phyloP scores from a whole-genome alignment of 108 stramenopile genomes.

The Fistulifera pelliculosa region DNA sequence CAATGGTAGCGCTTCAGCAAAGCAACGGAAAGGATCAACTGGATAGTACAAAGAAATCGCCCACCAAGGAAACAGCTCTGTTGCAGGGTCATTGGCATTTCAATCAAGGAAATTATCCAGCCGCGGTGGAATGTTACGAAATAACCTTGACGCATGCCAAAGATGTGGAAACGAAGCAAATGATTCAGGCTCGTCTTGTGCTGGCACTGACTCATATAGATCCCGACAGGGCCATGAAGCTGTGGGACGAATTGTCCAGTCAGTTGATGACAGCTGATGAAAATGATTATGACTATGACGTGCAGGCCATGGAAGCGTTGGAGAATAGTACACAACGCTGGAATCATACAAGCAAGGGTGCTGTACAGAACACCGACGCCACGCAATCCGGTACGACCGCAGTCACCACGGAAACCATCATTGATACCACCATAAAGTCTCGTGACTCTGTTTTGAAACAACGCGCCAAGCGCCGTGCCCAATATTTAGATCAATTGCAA shows the following conservation, averaged over 20 bases:
- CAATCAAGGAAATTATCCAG: constrained; percentile 38
- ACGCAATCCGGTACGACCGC: constrained; percentile 16
- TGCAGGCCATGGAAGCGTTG: constrained; percentile 54
- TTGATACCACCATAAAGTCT: constrained; percentile 5
- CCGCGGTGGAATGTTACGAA: constrained; percentile 48
- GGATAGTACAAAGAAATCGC: no score
- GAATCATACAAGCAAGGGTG: neutral
- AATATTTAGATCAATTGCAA: constrained; percentile 50
- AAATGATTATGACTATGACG: constrained; percentile 53
- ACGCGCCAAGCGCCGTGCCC: constrained; percentile 51
- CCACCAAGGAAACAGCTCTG: neutral
- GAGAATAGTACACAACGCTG: constrained; percentile 12
- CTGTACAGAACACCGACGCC: neutral
- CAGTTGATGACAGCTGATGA: constrained; percentile 13
- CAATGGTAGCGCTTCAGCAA: neutral
- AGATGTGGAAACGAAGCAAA: constrained; percentile 2
- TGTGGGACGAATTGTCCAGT: constrained; percentile 3
- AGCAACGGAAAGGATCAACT: neutral
- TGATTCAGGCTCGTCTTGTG: constrained; percentile 22
- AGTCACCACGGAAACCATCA: no score
- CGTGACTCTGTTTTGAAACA: constrained; percentile 55
- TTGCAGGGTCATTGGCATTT: constrained; percentile 6
- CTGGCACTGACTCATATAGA: constrained; percentile 50
- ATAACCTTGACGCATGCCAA: neutral
- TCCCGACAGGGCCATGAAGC: constrained; percentile 24